Evolutionary conservation across 192 early-diverging fungal genomes (phyloP).

Genomic region (Anaeromyces robustus): DNA sequence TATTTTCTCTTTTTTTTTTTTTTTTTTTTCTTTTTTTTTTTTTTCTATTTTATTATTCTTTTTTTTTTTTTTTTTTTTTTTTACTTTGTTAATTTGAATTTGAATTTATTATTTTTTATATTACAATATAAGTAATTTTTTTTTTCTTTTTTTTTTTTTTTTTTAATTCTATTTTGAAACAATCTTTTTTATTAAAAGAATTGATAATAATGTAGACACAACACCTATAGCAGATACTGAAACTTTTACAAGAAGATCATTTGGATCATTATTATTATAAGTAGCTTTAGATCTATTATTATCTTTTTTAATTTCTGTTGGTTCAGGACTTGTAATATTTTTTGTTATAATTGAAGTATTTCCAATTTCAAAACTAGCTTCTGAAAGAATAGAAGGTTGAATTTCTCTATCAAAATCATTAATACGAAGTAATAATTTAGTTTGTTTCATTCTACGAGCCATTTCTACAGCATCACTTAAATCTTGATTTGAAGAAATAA

Average conservation of each 20-base stretch:
- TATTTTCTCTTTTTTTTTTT: too few relatives aligned
- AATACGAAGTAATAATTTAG: background rate
- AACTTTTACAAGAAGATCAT: background rate
- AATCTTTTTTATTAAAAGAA: background rate
- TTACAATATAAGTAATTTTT: background rate
- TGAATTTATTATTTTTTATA: background rate
- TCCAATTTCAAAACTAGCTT: background rate
- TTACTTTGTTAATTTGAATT: background rate
- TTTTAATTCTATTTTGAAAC: background rate
- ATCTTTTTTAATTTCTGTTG: background rate
- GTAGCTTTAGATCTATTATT: background rate
- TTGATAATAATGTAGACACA: background rate
- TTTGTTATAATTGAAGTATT: background rate
- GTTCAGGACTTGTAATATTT: background rate
- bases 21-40: too few relatives aligned
- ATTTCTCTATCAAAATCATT: background rate
- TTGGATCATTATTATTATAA: background rate
- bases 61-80: background rate
- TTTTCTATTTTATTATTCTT: too few relatives aligned
- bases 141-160: background rate
- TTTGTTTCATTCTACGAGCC: conserved; percentile 19
- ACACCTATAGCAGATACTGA: background rate
- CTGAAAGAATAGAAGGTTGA: background rate
- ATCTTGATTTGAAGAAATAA: conserved; percentile 60
- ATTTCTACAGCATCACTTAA: conserved; percentile 69